Base-by-base conservation (phyloP, 2,329 filamentous ascomycete species). In the Penicillium crustosum region DNA sequence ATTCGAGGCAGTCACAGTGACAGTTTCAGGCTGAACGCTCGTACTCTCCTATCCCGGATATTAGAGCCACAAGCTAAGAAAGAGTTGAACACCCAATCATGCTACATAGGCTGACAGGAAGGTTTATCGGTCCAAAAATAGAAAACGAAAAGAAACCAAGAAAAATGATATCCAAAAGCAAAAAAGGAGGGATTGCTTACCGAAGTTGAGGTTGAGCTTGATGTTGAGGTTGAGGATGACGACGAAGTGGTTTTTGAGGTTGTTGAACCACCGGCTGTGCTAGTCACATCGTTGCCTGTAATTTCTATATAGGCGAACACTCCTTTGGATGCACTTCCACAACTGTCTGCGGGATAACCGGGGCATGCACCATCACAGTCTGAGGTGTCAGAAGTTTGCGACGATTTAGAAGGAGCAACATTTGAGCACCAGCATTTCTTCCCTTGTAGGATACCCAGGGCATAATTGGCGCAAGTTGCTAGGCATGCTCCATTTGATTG, bases 401-500 rank as follows among this genome's bases (percentile, higher is more conserved):
- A 70, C 7, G 70, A 73, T 38, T 70, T 59, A 8, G 72, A 70
- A 2, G 79, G 79, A 13, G 69, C 70, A 51, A 78, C 75, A 58
- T 81, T 76, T 9, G 79, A 78, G 65, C 79, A 82, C 79, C 79
- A 82, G 66, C 79, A 82, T 19, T 70, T 67, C 53, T 77, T 73
- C n/a, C 70, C 75, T 62, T 78, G 77, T 10, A 81, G 55, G 38
- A 82, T 70, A 15, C 74, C 79, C 57, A 80, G 78, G 3, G 78
- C 78, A 62, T 78, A 81, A 33, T 72, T 66, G 23, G 63, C 64
- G 64, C 79, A 82, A 35, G 70, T 72, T 0, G 60, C 50, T 42
- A 68, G 49, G 60, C 79, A 82, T 6, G 67, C 66, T 55, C 79
- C 79, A 59, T 79, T 78, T 9, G 79, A 81, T 61, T 81, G 78